Conservation (phyloP, 2,329 filamentous ascomycete genomes). For the Epicoccum nigrum region DNA sequence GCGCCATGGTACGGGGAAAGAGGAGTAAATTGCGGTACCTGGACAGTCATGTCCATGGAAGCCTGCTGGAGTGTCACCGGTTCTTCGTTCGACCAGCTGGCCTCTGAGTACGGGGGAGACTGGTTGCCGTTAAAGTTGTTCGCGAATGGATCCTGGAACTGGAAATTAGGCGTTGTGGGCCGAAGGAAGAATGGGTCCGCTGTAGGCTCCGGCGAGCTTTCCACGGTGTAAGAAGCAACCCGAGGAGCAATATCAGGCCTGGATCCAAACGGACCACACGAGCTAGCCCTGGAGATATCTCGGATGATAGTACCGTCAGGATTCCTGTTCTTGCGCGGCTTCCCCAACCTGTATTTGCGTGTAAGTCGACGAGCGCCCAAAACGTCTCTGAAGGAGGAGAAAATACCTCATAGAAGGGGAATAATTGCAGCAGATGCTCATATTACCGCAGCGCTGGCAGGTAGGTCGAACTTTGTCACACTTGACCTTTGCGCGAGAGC, state of each 20-base stretch:
- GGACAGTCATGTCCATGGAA: conserved; percentile 35
- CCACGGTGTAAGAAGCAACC: conserved; percentile 35
- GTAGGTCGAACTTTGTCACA: conserved; percentile 47
- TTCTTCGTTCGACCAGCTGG: conserved; percentile 42
- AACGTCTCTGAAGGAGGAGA: background rate
- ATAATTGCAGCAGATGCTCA: conserved; percentile 49
- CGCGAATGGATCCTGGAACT: conserved; percentile 44
- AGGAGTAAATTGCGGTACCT: conserved; percentile 34
- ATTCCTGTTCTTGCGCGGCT: conserved; percentile 47
- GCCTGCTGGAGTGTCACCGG: conserved; percentile 39
- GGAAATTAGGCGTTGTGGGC: conserved; percentile 44
- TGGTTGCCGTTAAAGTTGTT: conserved; percentile 39
- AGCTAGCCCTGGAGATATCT: conserved; percentile 42
- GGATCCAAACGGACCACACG: conserved; percentile 37
- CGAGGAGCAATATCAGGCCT: conserved; percentile 42
- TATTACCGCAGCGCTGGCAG: conserved; percentile 46
- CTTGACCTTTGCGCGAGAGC: conserved; percentile 48
- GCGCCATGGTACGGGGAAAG: conserved; percentile 24
- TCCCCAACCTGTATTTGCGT: conserved; percentile 34
- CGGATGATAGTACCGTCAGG: conserved; percentile 44
- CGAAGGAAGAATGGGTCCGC: conserved; percentile 44
- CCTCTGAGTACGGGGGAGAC: conserved; percentile 44
- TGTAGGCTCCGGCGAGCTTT: conserved; percentile 45
- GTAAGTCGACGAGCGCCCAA: conserved; percentile 21
- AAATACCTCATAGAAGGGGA: conserved; percentile 48